phyloP scores from a whole-genome alignment of 139 green algal genomes.

The Micractinium sp. region DNA sequence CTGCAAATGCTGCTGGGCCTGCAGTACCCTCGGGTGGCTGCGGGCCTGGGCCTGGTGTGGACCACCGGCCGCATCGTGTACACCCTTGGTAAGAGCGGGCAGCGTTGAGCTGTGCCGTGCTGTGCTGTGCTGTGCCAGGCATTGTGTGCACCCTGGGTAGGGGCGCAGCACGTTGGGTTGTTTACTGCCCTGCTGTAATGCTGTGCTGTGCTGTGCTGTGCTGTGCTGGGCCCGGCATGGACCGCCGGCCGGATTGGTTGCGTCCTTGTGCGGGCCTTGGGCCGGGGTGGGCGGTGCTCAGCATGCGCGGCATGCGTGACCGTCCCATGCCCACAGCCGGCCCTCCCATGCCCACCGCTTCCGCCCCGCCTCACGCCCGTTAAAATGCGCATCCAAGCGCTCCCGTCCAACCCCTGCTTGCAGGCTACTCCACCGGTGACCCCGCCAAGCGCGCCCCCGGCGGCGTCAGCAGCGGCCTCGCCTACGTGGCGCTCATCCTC shows the following conservation, averaged over 20 bases:
- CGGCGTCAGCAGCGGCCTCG: neutral
- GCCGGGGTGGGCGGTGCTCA: too few species aligned
- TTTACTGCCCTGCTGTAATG: neutral
- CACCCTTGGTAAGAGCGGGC: neutral
- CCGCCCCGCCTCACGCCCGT: too few species aligned
- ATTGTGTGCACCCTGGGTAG: neutral
- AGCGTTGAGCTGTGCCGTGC: too few species aligned
- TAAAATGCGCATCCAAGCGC: neutral
- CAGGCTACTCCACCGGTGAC: conserved; percentile 45
- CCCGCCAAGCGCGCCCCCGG: conserved; percentile 23
- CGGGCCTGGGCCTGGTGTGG: conserved; percentile 30
- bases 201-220: neutral
- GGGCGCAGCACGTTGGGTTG: too few species aligned
- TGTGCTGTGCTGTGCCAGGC: neutral
- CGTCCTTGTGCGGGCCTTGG: too few species aligned
- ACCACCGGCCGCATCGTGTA: neutral
- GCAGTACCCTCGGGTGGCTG: conserved; percentile 35
- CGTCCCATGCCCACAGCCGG: too few species aligned
- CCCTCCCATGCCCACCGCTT: too few species aligned
- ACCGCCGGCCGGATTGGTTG: too few species aligned
- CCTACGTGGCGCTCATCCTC: conserved; percentile 35
- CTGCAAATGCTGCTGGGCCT: conserved; percentile 36
- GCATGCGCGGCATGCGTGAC: too few species aligned
- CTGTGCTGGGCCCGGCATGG: too few species aligned
- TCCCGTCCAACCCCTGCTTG: neutral